Conservation (phyloP, 108 stramenopile genomes). For the Conticribra guillardii region DNA sequence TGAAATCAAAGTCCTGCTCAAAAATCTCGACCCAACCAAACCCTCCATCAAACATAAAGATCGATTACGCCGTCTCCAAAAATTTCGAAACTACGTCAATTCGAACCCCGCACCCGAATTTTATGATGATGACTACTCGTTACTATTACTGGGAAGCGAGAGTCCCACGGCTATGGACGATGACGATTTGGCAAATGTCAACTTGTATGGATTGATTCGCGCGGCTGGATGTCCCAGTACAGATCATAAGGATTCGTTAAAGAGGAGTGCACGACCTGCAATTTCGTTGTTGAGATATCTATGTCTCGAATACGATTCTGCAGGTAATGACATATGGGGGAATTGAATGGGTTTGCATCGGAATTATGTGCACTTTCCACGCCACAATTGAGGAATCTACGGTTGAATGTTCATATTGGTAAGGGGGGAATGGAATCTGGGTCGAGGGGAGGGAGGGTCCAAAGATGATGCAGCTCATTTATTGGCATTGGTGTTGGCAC, state of each 20-base stretch:
- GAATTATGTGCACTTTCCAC: slow-evolving; percentile 64
- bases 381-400: slow-evolving; percentile 60
- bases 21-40: slow-evolving; percentile 73
- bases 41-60: slow-evolving; percentile 77
- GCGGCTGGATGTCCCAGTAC: slow-evolving; percentile 75
- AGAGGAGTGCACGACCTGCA: slow-evolving; percentile 75
- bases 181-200: slow-evolving; percentile 52
- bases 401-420: slow-evolving; percentile 75
- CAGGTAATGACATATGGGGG: slow-evolving; percentile 6
- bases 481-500: slow-evolving; percentile 67
- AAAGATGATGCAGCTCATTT: slow-evolving; percentile 81
- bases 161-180: slow-evolving; percentile 68
- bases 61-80: slow-evolving; percentile 80
- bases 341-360: slow-evolving; percentile 68
- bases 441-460: slow-evolving; percentile 68
- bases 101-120: slow-evolving; percentile 77
- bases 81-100: slow-evolving; percentile 80
- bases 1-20: slow-evolving; percentile 72
- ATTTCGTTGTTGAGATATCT: slow-evolving; percentile 78
- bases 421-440: slow-evolving; percentile 44
- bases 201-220: slow-evolving; percentile 69
- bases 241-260: slow-evolving; percentile 72
- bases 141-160: slow-evolving; percentile 74
- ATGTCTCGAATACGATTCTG: slow-evolving; percentile 61
- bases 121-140: slow-evolving; percentile 86